A percentile compares a stretch with the other conserved stretches of the same genome.
Evolutionary conservation across 2,329 filamentous ascomycete genomes (phyloP).

Genomic region (Aspergillus sp.): DNA sequence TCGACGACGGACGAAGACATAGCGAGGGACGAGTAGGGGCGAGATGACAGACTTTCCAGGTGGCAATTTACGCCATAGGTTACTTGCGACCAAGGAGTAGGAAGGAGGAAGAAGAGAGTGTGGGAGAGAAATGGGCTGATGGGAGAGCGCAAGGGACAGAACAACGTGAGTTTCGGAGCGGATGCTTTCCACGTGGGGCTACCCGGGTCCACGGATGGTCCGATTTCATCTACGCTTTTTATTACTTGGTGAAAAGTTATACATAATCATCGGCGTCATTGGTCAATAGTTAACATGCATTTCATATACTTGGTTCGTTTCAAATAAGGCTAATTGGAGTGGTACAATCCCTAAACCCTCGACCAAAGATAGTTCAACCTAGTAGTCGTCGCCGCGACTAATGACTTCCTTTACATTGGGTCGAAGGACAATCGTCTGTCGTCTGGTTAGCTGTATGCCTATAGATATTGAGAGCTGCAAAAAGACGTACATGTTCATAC

Average conservation of each 20-base stretch:
- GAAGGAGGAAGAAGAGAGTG: slow-evolving; percentile 3
- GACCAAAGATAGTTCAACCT: slow-evolving; percentile 16
- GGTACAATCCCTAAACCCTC: not conserved
- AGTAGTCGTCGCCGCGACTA: slow-evolving; percentile 83
- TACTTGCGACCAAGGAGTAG: not conserved
- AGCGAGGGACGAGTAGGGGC: slow-evolving; percentile 12
- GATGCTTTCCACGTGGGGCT: slow-evolving; percentile 42
- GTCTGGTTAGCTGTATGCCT: slow-evolving; percentile 19
- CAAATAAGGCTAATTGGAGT: slow-evolving; percentile 3
- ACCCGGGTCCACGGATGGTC: slow-evolving; percentile 23
- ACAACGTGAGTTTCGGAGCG: slow-evolving; percentile 28
- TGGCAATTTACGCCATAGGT: slow-evolving; percentile 25
- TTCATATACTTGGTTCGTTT: slow-evolving; percentile 5
- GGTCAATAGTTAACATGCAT: not conserved
- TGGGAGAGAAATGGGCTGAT: slow-evolving; percentile 13
- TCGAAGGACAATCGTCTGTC: slow-evolving; percentile 72
- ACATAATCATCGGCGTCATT: not conserved
- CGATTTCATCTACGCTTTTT: slow-evolving; percentile 11
- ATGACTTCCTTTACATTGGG: slow-evolving; percentile 85
- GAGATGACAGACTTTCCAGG: not conserved
- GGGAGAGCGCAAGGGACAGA: slow-evolving; percentile 14
- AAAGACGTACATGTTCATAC: slow-evolving; percentile 79
- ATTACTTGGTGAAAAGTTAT: not conserved
- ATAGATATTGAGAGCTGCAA: not conserved
- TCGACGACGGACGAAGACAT: slow-evolving; percentile 34